A percentile compares a stretch with the other conserved stretches of the same genome.
Conservation (phyloP, 495 filamentous ascomycete species). For the Acidiella bohemica region DNA sequence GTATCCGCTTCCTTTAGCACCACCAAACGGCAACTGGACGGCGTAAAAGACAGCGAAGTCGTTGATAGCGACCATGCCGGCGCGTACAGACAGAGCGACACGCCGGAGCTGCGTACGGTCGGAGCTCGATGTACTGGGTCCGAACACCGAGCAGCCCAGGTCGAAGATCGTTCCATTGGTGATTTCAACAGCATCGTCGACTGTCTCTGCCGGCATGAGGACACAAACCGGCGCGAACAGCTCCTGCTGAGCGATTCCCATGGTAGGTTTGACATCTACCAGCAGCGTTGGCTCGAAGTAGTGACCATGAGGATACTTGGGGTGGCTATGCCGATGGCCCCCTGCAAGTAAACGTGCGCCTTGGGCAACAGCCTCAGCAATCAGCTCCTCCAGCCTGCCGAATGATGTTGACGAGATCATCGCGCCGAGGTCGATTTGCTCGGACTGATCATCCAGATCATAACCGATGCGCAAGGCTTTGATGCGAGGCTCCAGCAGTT, state of each 20-base stretch:
- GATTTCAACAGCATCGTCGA: constrained; percentile 27
- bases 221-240: constrained; percentile 86
- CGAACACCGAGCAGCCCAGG: constrained; percentile 50
- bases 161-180: constrained; percentile 28
- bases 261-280: constrained; percentile 52
- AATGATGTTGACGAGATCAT: constrained; percentile 72
- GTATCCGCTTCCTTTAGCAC: constrained; percentile 74
- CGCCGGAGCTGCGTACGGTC: constrained; percentile 37
- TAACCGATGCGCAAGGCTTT: constrained; percentile 56
- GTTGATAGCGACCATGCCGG: constrained; percentile 86
- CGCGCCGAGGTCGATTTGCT: constrained; percentile 66
- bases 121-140: constrained; percentile 31
- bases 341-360: constrained; percentile 75
- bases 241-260: constrained; percentile 76
- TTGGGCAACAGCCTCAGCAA: constrained; percentile 57
- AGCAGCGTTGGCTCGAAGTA: constrained; percentile 87
- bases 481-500: constrained; percentile 57
- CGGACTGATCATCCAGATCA: constrained; percentile 36
- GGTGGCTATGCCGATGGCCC: constrained; percentile 59
- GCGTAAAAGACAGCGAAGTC: constrained; percentile 90
- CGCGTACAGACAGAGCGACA: constrained; percentile 54
- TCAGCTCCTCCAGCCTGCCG: constrained; percentile 40
- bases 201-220: constrained; percentile 53
- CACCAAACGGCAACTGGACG: constrained; percentile 86
- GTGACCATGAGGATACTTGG: constrained; percentile 58